A percentile compares a stretch with the other conserved stretches of the same genome.
These are phyloP conservation scores for Calophaca sinica DNA, from an alignment of 306 rosid genomes.

Conservation along the genomic window DNA sequence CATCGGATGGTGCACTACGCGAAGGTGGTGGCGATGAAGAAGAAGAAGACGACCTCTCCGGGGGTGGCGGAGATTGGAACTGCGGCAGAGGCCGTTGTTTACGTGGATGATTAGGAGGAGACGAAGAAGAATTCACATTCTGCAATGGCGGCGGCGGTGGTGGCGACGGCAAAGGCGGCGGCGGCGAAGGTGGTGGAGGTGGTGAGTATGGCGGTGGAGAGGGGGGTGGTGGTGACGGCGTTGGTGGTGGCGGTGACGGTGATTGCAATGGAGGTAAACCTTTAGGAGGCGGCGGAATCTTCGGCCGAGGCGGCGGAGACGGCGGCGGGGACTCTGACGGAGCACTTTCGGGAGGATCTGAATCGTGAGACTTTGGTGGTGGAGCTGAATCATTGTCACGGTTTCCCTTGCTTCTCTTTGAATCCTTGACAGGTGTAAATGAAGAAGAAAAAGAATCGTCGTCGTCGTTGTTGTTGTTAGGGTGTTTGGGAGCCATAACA, in stretches of 20 bases:
- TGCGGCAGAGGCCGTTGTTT: constrained; percentile 40
- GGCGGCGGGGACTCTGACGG: background rate
- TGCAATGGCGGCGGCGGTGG: background rate
- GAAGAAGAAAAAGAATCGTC: background rate
- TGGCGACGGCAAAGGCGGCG: background rate
- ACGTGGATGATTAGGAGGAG: background rate
- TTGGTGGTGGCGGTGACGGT: constrained; percentile 40
- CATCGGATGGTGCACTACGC: no score
- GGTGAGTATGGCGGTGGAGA: background rate
- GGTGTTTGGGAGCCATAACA: background rate
- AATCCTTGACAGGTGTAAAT: background rate
- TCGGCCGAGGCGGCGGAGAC: background rate
- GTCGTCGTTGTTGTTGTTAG: background rate
- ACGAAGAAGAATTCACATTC: background rate
- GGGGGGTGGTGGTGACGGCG: background rate
- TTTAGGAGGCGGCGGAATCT: background rate
- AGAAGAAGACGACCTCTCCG: constrained; percentile 29
- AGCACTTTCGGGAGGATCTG: background rate
- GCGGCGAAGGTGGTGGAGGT: background rate
- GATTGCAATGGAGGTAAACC: background rate
- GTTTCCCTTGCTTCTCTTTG: background rate
- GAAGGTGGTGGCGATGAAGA: background rate
- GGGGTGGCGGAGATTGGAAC: constrained; percentile 19
- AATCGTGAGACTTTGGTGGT: background rate
- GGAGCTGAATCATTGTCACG: background rate